Conservation (phyloP, 495 filamentous ascomycete genomes). For the Filosporella fistucella region DNA sequence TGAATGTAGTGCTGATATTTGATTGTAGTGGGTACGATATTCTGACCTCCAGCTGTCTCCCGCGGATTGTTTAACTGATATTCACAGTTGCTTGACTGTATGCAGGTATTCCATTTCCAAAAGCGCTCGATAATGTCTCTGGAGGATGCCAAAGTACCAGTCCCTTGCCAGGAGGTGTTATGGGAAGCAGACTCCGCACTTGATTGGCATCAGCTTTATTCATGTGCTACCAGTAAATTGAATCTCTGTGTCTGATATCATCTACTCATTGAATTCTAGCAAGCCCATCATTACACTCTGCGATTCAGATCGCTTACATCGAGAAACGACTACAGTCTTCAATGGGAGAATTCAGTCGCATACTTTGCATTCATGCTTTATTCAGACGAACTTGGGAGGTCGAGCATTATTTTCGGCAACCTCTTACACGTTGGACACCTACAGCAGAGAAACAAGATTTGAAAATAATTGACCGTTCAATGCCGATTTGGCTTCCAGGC, state of each 20-base stretch:
- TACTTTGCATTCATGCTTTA: slow-evolving; percentile 45
- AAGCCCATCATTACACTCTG: slow-evolving; percentile 37
- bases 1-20: too few species aligned
- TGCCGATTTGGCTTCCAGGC: slow-evolving; percentile 45
- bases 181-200: slow-evolving; percentile 39
- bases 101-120: slow-evolving; percentile 39
- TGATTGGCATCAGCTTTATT: slow-evolving; percentile 33
- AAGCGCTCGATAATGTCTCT: slow-evolving; percentile 32
- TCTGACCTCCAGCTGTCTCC: slow-evolving; percentile 19
- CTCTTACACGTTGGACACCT: slow-evolving; percentile 44
- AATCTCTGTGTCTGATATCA: background rate
- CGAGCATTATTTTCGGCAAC: slow-evolving; percentile 38
- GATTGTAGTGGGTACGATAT: slow-evolving; percentile 30
- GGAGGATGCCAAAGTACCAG: slow-evolving; percentile 35
- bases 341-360: slow-evolving; percentile 42
- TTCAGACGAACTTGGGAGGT: slow-evolving; percentile 50
- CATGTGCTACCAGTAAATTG: slow-evolving; percentile 21
- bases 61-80: background rate
- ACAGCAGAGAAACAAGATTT: slow-evolving; percentile 40
- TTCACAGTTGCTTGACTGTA: slow-evolving; percentile 40
- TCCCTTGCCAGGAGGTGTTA: slow-evolving; percentile 42
- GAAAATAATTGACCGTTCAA: slow-evolving; percentile 29
- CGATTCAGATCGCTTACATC: slow-evolving; percentile 42
- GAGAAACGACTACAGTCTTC: slow-evolving; percentile 40
- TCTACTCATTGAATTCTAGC: slow-evolving; percentile 11